Evolutionary conservation across 2,329 filamentous ascomycete genomes (phyloP), one percentile per base, ranked within the genome.

Genomic region (Macrophomina phaseolina): DNA sequence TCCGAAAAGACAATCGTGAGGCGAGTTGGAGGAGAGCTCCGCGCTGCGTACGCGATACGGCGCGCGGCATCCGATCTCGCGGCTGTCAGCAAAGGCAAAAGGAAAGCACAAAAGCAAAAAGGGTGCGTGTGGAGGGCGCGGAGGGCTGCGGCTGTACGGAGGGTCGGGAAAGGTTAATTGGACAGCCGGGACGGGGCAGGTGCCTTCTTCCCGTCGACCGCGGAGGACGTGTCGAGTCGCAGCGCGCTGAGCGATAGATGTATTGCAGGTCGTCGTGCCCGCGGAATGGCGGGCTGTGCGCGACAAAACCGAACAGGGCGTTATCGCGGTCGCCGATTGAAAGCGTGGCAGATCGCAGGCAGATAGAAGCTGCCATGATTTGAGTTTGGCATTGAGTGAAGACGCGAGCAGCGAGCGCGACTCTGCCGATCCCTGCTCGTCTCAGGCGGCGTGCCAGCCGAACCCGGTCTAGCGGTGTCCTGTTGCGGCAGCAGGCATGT

Each of bases 91-190:
- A 60, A 18, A 46, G 42, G 56, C 56, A 48, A 60, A 60, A 34
- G 28, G 14, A 11, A 23, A 8, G 11, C 18, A 14, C 7, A 45
- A 45, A 45, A 45, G 42, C 42, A 45, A 45, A 23, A 45, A 45
- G 42, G 3, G 42, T 28, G 42, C 42, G 4, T 45, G 42, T 3
- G 14, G 58, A 62, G 30, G 30, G 58, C 58, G 58, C 58, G 58
- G 58, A 62, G 42, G 58, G 58, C 58, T 49, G 58, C 58, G 58
- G 58, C 42, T 62, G 58, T 23, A 49, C 58, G 58, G 45, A 48
- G 36, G 58, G 58, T 49, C 45, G 58, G 58, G 45, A 62, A 62
- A 62, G 58, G 58, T 62, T 62, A 62, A 62, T 49, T 28, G 42
- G 12, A 60, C 11, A 32, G 28, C 40, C 55, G 55, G 55, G 55